Evolutionary conservation across 129 eudicot genomes (phyloP), one percentile per base, ranked within the genome.

Genomic region (Flaveria bidentis): DNA sequence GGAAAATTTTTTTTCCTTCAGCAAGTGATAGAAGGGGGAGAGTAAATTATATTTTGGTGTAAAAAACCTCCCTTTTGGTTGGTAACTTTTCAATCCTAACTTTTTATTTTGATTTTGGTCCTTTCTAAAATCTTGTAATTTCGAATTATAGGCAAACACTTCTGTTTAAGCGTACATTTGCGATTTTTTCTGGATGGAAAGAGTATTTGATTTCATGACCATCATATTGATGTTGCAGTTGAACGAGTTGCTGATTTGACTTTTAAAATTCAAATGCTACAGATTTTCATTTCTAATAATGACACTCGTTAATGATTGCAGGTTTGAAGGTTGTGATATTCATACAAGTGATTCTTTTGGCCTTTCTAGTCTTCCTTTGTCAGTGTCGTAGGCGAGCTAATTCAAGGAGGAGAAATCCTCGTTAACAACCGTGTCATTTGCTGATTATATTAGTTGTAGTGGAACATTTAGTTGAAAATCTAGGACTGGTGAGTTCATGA

Each of bases 291-390:
- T 50, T 17, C 17, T 13, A 23, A 61, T 42, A 45, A 28, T 78
- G 68, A 73, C 47, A 15, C 51, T 17, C 49, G 6, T 25, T 36
- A 69, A 11, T 73, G 81, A 64, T 80, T 84, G 41, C 91, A 94
- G 98, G 97, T 80, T 60, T 91, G 90, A 87, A 88, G 91, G 77
- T 84, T 46, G 52, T 91, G 74, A 83, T 85, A 68, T 18, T 84
- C 33, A 39, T 86, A 74, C 98, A 94, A 74, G 89, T 87, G 65
- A 79, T 77, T 73, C 66, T 91, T 62, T 67, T 91, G 16, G 41
- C 82, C 60, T 49, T 84, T 75, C 60, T 85, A 41, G 76, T 84
- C 79, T 86, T 76, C 61, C 84, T 86, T 65, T 69, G 84, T 50
- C 71, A 67, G 57, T 72, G 66, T 76, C 79, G 86, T 66, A 70